phyloP scores from a whole-genome alignment of 306 rosid species.

The Hippophae gyantsensis region DNA sequence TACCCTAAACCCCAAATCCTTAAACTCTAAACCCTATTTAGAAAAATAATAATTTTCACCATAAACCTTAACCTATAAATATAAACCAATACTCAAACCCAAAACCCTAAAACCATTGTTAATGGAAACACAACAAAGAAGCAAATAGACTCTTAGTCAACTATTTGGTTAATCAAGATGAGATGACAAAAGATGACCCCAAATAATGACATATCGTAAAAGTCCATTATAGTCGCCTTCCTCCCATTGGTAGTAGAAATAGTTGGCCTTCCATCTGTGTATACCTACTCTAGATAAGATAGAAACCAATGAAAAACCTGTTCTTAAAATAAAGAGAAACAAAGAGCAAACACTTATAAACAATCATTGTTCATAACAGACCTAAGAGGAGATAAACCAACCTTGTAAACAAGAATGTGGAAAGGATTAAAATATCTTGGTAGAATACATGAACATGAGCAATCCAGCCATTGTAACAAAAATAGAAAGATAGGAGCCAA shows the following conservation, averaged over 20 bases:
- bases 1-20: too few relatives aligned
- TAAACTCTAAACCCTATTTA: too few relatives aligned
- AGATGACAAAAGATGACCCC: too few relatives aligned
- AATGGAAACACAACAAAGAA: too few relatives aligned
- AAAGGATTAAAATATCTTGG: conserved; percentile 73
- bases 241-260: conserved; percentile 60
- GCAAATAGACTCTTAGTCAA: too few relatives aligned
- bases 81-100: too few relatives aligned
- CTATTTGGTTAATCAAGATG: neutral
- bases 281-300: conserved; percentile 41
- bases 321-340: conserved; percentile 7
- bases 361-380: neutral
- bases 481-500: conserved; percentile 71
- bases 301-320: conserved; percentile 12
- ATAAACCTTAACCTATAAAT: too few relatives aligned
- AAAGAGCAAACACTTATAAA: conserved; percentile 10
- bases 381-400: conserved; percentile 21
- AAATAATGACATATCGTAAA: conserved; percentile 54
- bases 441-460: conserved; percentile 68
- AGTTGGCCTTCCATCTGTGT: conserved; percentile 63
- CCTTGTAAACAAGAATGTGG: conserved; percentile 83
- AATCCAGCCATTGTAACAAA: conserved; percentile 87
- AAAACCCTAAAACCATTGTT: too few relatives aligned
- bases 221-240: conserved; percentile 80
- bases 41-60: too few relatives aligned